phyloP scores from a whole-genome alignment of 2,329 filamentous ascomycete species.

The Trichoderma atrobrunneum region DNA sequence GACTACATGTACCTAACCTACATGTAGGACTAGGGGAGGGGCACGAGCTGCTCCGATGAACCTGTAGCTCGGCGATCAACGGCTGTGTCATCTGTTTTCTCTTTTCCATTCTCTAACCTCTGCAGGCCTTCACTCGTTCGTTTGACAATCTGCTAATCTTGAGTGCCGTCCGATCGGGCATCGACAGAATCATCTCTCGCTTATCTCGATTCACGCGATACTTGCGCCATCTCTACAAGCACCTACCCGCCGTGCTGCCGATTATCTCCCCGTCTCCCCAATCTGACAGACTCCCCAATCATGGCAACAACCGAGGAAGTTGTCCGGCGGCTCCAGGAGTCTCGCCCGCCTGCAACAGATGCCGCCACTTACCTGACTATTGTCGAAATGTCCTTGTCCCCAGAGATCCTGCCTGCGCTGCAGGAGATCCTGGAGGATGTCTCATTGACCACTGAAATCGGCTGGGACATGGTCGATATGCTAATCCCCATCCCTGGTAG shows the following conservation, averaged over 20 bases:
- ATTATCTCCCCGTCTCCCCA: not conserved
- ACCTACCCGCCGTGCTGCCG: not conserved
- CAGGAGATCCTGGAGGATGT: conserved; percentile 67
- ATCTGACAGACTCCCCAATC: not conserved
- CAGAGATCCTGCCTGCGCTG: conserved; percentile 64
- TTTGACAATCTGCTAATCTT: not conserved
- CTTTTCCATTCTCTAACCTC: not conserved
- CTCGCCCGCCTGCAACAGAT: conserved; percentile 56
- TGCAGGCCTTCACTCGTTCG: not conserved
- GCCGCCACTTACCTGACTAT: conserved; percentile 76
- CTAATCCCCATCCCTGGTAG: conserved; percentile 66
- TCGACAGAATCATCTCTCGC: not conserved
- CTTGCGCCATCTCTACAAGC: not conserved
- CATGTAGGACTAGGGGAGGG: not conserved
- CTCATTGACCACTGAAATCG: conserved; percentile 70
- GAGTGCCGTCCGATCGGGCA: not conserved
- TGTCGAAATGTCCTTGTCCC: conserved; percentile 68
- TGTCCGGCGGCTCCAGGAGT: conserved; percentile 47
- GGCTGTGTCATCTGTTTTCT: not conserved
- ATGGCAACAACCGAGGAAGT: conserved; percentile 40
- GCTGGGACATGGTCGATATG: conserved; percentile 79
- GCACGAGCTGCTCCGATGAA: not conserved
- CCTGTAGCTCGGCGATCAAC: not conserved
- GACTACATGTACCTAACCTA: too few relatives aligned
- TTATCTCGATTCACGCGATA: not conserved